Base-by-base conservation (phyloP, 257 asterid genomes). In the Pogostemon cablin region DNA sequence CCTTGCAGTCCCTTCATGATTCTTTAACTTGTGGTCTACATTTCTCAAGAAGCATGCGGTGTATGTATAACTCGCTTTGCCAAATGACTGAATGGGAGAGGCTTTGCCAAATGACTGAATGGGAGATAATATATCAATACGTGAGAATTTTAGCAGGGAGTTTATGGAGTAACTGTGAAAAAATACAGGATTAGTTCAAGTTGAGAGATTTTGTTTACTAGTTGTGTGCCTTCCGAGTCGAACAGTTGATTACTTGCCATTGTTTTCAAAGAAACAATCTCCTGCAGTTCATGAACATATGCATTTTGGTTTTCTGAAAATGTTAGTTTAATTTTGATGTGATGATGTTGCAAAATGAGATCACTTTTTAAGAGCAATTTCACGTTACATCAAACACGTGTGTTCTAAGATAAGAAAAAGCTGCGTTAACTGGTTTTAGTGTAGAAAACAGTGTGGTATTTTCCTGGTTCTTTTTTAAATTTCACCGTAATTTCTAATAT, bases 101-200 rank as follows among this genome's bases (percentile, higher is more conserved):
- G 50, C 52, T 71, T 49, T 9, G 52, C 25, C 20, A 71, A 57
- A 35, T 40, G 52, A 47, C 20, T 46, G 43, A 32, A 62, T 44
- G 54, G n/a, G 20, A 47, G 38, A 35, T 61, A n/a, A 8, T 25
- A 20, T 47, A 9, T 71, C 34, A 17, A 60, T 39, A 3, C 46
- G 59, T 25, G 41, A 61, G 44, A 60, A 39, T 62, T 46, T 60
- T 20, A 52, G 62, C 47, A 34, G 32, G 65, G 20, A 41, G 65
- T 49, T 42, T n/a, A 57, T 25, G 32, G 9, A 37, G 39, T 58
- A 59, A 32, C n/a, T 69, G 12, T 20, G 41, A 17, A 55, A 11
- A 59, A 5, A 58, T 35, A 11, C 12, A 58, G 5, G 35, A 25
- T 1, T 20, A 46, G 50, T 52, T 3, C 52, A 20, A 15, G 37